A percentile compares a stretch with the other conserved stretches of the same genome.
Evolutionary conservation across 768 basidiomycete species (phyloP).

Genomic region (Galerina sulciceps): DNA sequence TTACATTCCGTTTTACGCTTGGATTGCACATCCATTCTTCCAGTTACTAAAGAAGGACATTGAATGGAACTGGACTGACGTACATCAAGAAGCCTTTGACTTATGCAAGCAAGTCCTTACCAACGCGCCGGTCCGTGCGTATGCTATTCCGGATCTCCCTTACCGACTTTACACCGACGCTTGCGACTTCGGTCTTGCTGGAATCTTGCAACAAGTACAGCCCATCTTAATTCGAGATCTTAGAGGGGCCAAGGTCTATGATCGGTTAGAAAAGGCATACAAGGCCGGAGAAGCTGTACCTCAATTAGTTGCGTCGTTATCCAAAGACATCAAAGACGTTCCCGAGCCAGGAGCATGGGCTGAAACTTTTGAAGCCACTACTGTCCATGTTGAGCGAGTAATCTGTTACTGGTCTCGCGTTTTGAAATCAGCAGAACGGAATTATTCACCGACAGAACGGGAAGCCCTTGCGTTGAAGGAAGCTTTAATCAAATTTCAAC

Average conservation of each 20-base stretch:
- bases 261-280: constrained; percentile 24
- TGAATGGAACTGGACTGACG: constrained; percentile 24
- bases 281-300: constrained; percentile 23
- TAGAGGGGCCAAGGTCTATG: constrained; percentile 29
- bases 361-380: constrained; percentile 31
- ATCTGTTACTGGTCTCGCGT: constrained; percentile 22
- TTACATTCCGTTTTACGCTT: too few species aligned
- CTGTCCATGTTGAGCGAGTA: constrained; percentile 28
- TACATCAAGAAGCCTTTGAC: constrained; percentile 30
- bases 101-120: constrained; percentile 30
- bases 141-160: constrained; percentile 29
- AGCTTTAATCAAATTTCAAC: too few species aligned
- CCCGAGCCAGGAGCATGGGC: constrained; percentile 23
- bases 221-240: constrained; percentile 29
- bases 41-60: constrained; percentile 31
- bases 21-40: constrained; percentile 46
- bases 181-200: constrained; percentile 31
- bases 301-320: constrained; percentile 17
- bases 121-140: constrained; percentile 34
- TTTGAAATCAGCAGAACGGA: constrained; percentile 34
- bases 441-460: constrained; percentile 41
- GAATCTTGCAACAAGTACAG: constrained; percentile 38
- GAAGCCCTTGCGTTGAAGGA: constrained; percentile 43
- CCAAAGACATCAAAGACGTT: constrained; percentile 23
- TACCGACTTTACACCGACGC: constrained; percentile 42